phyloP scores from a whole-genome alignment of 1,284 basidiomycete genomes.

The Thecaphora thlaspeos region DNA sequence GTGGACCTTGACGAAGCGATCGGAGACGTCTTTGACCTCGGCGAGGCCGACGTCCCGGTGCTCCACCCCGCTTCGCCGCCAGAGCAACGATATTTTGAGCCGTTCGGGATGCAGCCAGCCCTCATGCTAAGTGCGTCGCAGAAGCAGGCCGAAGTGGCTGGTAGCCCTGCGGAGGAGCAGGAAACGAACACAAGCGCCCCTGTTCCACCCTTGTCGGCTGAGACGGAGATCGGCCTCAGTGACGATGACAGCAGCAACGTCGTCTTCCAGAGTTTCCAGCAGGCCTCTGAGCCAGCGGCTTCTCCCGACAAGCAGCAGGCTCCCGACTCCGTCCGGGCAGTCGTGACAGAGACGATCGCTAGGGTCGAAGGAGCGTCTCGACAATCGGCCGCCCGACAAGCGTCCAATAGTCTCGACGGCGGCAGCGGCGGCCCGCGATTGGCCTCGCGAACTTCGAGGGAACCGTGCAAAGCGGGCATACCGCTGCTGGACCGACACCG shows the following conservation, averaged over 20 bases:
- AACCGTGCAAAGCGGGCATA: slow-evolving; percentile 6
- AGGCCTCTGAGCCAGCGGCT: background rate
- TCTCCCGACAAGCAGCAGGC: no score
- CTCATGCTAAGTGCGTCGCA: no score
- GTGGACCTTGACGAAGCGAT: background rate
- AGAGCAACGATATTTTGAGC: no score
- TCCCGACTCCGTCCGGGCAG: no score
- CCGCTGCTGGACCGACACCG: slow-evolving; percentile 23
- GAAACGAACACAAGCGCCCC: no score
- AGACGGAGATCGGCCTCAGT: background rate
- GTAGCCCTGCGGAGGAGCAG: no score
- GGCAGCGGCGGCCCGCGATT: no score
- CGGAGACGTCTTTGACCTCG: background rate
- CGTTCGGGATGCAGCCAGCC: no score
- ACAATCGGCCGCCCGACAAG: background rate
- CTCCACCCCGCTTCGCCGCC: background rate
- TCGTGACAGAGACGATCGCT: background rate
- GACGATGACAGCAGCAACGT: background rate
- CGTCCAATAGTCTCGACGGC: no score
- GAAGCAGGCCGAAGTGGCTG: no score
- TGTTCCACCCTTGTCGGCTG: no score
- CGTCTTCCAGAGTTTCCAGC: background rate
- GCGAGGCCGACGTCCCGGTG: background rate
- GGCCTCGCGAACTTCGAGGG: no score
- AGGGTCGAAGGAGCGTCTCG: slow-evolving; percentile 1